Conservation (phyloP, 495 filamentous ascomycete species). For the Penicillium silybi region DNA sequence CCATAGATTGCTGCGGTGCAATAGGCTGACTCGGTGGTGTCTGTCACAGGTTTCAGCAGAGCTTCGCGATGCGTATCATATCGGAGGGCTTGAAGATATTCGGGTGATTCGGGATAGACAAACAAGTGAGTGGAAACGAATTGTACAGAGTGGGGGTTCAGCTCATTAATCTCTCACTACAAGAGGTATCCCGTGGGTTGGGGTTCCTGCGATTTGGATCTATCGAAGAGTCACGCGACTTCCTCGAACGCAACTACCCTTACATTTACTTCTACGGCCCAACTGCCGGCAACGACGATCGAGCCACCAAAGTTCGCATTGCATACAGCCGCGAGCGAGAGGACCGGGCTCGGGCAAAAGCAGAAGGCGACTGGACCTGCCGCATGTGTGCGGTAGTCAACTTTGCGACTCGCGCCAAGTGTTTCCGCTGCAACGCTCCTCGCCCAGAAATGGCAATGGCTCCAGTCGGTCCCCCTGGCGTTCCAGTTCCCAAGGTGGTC, state of each 20-base stretch:
- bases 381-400: slow-evolving; percentile 70
- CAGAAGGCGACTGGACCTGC: slow-evolving; percentile 75
- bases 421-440: slow-evolving; percentile 71
- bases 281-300: slow-evolving; percentile 42
- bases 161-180: background rate
- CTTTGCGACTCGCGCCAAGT: slow-evolving; percentile 63
- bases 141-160: background rate
- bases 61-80: slow-evolving; percentile 54
- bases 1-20: background rate
- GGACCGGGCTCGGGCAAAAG: slow-evolving; percentile 46
- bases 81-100: slow-evolving; percentile 58
- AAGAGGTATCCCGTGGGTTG: slow-evolving; percentile 59
- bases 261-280: slow-evolving; percentile 54
- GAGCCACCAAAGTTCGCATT: slow-evolving; percentile 57
- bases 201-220: slow-evolving; percentile 65
- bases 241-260: slow-evolving; percentile 65
- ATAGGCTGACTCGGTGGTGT: background rate
- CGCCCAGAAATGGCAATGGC: slow-evolving; percentile 41
- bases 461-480: slow-evolving; percentile 27
- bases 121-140: slow-evolving; percentile 48
- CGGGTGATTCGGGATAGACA: slow-evolving; percentile 63
- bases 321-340: slow-evolving; percentile 56
- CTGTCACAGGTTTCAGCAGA: slow-evolving; percentile 56
- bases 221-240: slow-evolving; percentile 56
- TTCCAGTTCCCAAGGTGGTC: slow-evolving; percentile 35